Percentiles rank a stretch among this genome's conserved stretches.
Conservation (phyloP, 495 filamentous ascomycete species). For the Penicillium atrosanguineum region DNA sequence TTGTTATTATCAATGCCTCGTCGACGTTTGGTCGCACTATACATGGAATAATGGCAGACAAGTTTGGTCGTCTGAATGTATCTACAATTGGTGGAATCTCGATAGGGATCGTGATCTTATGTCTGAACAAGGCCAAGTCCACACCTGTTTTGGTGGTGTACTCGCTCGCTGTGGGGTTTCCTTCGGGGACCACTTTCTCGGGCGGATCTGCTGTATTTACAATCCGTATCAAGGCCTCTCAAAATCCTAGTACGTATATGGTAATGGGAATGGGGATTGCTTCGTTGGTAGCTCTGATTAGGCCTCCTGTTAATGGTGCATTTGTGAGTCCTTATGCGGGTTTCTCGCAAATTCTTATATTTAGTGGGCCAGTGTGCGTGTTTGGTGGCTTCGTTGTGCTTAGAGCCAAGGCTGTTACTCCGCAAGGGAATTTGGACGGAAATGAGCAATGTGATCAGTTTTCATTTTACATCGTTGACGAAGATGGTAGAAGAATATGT, state of each 20-base stretch:
- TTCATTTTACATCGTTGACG: not conserved
- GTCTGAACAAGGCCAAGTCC: slow-evolving; percentile 19
- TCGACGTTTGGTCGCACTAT: too few relatives aligned
- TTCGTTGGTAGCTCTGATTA: slow-evolving; percentile 45
- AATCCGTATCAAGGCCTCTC: slow-evolving; percentile 35
- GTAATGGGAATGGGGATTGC: slow-evolving; percentile 50
- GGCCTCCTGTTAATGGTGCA: slow-evolving; percentile 52
- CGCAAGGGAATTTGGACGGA: not conserved
- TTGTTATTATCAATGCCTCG: too few relatives aligned
- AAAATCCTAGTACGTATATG: slow-evolving; percentile 53
- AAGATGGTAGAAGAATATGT: too few relatives aligned
- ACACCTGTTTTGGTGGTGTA: slow-evolving; percentile 36
- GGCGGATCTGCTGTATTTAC: slow-evolving; percentile 42
- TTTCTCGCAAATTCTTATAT: slow-evolving; percentile 41
- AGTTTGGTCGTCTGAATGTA: slow-evolving; percentile 31
- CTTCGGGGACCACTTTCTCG: slow-evolving; percentile 44
- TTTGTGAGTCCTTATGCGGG: slow-evolving; percentile 40
- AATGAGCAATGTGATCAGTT: not conserved
- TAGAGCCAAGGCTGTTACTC: not conserved
- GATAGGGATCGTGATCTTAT: slow-evolving; percentile 30
- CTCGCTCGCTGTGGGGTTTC: slow-evolving; percentile 29
- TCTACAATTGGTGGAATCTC: slow-evolving; percentile 6
- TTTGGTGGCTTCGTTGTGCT: not conserved
- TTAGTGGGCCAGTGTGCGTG: slow-evolving; percentile 45
- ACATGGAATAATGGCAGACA: too few relatives aligned